A percentile compares a stretch with the other conserved stretches of the same genome.
phyloP scores from a whole-genome alignment of 1,284 basidiomycete species.

The Trametes pubescens region DNA sequence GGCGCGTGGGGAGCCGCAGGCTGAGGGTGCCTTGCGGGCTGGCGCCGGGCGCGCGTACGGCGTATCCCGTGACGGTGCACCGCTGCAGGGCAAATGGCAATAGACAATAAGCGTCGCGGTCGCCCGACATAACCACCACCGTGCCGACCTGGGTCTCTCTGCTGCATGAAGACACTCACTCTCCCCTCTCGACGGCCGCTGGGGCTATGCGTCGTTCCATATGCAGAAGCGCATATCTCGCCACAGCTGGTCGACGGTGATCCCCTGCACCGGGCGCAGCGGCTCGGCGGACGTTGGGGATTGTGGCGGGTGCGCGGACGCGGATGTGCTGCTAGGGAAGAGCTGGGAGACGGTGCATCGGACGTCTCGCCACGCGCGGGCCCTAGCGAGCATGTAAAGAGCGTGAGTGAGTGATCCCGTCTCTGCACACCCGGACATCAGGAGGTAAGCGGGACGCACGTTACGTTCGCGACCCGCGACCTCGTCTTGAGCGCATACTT shows the following conservation, averaged over 20 bases:
- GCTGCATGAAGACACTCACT: conserved; percentile 11
- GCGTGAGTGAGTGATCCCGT: conserved; percentile 18
- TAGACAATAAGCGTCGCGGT: conserved; percentile 31
- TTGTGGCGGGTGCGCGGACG: conserved; percentile 40
- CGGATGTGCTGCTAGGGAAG: conserved; percentile 50
- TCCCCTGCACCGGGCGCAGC: conserved; percentile 53
- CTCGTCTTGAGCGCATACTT: conserved; percentile 72
- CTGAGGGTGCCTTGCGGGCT: conserved; percentile 20
- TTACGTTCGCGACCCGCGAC: conserved; percentile 72
- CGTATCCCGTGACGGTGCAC: conserved; percentile 24
- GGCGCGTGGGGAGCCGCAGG: conserved; percentile 5
- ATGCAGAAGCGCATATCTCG: conserved; percentile 69
- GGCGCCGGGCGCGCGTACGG: conserved; percentile 18
- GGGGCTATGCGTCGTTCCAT: conserved; percentile 51
- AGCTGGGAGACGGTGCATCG: conserved; percentile 67
- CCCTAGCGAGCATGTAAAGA: conserved; percentile 48
- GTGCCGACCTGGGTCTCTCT: not conserved
- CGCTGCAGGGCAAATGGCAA: conserved; percentile 15
- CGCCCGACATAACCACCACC: conserved; percentile 11
- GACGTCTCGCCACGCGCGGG: conserved; percentile 71
- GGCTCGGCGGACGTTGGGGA: conserved; percentile 43
- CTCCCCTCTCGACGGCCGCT: not conserved
- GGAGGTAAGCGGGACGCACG: conserved; percentile 52
- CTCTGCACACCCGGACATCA: not conserved
- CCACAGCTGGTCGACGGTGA: conserved; percentile 72